phyloP scores from a whole-genome alignment of 2,329 filamentous ascomycete species.

The Penicillium oxalicum region DNA sequence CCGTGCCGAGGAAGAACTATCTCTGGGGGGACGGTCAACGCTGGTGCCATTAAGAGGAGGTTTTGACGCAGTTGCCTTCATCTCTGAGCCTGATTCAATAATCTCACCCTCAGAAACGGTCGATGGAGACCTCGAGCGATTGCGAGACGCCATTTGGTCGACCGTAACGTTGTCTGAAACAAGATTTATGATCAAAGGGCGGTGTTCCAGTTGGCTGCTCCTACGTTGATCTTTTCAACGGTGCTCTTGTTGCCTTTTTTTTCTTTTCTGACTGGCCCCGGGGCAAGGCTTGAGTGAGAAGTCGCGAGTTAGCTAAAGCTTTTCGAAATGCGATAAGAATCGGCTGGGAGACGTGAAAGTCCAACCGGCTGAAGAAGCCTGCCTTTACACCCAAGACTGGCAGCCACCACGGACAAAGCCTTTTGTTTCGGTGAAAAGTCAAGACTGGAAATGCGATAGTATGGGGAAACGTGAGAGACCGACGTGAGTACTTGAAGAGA shows the following conservation, averaged over 20 bases:
- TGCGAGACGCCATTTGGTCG: constrained; percentile 42
- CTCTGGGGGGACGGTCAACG: constrained; percentile 92
- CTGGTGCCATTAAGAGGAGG: constrained; percentile 67
- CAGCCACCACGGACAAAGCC: constrained; percentile 16
- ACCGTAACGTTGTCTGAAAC: constrained; percentile 3
- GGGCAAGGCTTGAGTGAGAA: constrained; percentile 24
- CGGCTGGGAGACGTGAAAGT: constrained; percentile 34
- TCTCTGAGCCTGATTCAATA: constrained; percentile 63
- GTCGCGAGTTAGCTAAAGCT: constrained; percentile 35
- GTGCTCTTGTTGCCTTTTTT: background rate
- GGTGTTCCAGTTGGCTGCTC: background rate
- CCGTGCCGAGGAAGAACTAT: constrained; percentile 45
- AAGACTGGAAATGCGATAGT: background rate
- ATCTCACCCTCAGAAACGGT: constrained; percentile 87
- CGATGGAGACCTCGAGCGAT: constrained; percentile 46
- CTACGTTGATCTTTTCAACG: background rate
- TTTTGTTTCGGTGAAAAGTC: constrained; percentile 7
- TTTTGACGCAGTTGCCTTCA: constrained; percentile 82
- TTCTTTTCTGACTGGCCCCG: constrained; percentile 13
- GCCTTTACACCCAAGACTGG: constrained; percentile 28
- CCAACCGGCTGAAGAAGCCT: constrained; percentile 38
- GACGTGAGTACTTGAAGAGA: too few species aligned
- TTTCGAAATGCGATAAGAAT: constrained; percentile 16
- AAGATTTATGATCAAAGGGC: background rate
- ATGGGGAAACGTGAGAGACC: too few species aligned